These are phyloP conservation scores for Solanum ossicruentum DNA, from an alignment of 257 asterid genomes.

Conservation along the genomic window DNA sequence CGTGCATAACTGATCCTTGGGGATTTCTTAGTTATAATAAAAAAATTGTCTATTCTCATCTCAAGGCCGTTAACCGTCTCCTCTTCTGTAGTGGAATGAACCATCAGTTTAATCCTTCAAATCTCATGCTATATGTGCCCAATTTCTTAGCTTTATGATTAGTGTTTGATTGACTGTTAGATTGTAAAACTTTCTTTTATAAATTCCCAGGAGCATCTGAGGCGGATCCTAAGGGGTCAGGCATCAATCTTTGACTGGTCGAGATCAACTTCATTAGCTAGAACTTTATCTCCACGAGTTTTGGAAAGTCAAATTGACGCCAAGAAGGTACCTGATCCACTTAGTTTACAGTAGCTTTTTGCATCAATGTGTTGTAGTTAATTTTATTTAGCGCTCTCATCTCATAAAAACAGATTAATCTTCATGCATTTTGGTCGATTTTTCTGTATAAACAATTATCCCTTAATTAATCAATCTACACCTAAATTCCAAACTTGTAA, in stretches of 20 bases:
- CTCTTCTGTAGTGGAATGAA: neutral
- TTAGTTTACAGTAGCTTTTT: neutral
- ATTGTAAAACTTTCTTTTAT: neutral
- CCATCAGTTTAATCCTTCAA: neutral
- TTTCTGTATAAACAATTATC: neutral
- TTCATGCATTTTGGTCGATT: neutral
- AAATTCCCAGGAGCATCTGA: constrained; percentile 72
- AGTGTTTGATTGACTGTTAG: neutral
- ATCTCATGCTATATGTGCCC: neutral
- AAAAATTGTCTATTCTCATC: neutral
- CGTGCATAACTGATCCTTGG: neutral
- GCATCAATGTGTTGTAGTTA: neutral
- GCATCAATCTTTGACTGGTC: constrained; percentile 95
- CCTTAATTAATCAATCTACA: neutral
- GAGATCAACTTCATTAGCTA: constrained; percentile 86
- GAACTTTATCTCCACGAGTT: constrained; percentile 93
- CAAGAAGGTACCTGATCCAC: constrained; percentile 54
- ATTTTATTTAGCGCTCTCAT: neutral
- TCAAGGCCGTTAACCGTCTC: neutral
- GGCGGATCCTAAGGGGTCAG: constrained; percentile 97
- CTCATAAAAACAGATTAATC: neutral
- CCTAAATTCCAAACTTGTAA: neutral
- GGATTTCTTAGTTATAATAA: neutral
- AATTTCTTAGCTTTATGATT: neutral
- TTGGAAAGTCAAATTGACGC: constrained; percentile 99